phyloP scores from a whole-genome alignment of 1,139 yeast genomes.

The Saccharomycopsis hybrid region DNA sequence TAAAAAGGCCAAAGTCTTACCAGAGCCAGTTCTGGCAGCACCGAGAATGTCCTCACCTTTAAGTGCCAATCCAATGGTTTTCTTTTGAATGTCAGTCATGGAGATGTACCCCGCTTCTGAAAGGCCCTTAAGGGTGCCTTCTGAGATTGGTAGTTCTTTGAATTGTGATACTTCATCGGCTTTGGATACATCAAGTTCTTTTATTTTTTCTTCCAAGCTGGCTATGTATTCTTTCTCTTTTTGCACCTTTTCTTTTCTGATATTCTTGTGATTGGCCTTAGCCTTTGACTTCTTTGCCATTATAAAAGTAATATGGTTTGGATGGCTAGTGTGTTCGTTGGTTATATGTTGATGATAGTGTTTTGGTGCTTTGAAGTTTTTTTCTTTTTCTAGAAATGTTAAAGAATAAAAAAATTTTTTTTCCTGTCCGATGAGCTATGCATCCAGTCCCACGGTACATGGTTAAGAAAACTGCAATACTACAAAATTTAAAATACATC shows the following conservation, averaged over 20 bases:
- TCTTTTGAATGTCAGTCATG: slow-evolving; percentile 81
- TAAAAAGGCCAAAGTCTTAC: slow-evolving; percentile 88
- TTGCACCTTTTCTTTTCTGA: slow-evolving; percentile 14
- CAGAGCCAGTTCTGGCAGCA: slow-evolving; percentile 96
- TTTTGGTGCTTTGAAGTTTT: neutral
- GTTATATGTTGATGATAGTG: no score
- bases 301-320: no score
- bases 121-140: slow-evolving; percentile 62
- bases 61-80: slow-evolving; percentile 69
- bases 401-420: neutral
- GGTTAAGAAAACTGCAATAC: neutral
- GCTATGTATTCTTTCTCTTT: slow-evolving; percentile 15
- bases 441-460: neutral
- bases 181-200: slow-evolving; percentile 20
- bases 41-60: slow-evolving; percentile 82
- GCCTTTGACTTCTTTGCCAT: slow-evolving; percentile 1
- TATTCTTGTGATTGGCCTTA: slow-evolving; percentile 3
- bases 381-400: neutral
- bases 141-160: slow-evolving; percentile 69
- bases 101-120: slow-evolving; percentile 64
- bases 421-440: neutral
- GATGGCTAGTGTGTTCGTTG: no score
- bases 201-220: slow-evolving; percentile 20
- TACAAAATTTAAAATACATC: neutral
- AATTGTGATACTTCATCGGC: slow-evolving; percentile 31